These are phyloP conservation scores for Dendrocalamus latiflorus DNA, from an alignment of 202 grass and related monocot genomes.

Conservation along the genomic window DNA sequence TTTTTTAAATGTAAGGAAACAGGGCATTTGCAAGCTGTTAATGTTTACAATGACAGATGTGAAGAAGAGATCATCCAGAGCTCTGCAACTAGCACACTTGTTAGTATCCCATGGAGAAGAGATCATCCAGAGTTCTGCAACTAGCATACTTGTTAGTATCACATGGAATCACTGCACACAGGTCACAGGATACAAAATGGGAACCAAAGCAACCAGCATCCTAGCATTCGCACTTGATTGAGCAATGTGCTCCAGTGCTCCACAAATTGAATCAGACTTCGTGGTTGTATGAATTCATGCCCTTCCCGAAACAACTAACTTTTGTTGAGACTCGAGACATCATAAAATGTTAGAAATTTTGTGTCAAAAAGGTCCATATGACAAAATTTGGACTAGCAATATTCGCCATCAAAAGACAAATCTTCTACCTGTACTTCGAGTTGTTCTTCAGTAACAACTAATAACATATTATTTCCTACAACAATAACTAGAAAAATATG, in stretches of 20 bases:
- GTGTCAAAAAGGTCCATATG: not conserved
- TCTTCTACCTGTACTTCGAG: not conserved
- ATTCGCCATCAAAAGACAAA: not conserved
- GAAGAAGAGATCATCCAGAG: not conserved
- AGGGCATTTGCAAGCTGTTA: not conserved
- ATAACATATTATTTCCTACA: not conserved
- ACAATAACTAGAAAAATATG: not conserved
- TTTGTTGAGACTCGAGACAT: not conserved
- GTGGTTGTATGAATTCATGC: not conserved
- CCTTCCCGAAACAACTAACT: not conserved
- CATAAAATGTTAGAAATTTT: not conserved
- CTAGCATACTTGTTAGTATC: not conserved
- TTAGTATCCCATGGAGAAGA: no score
- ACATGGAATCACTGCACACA: not conserved
- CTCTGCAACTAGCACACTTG: no score
- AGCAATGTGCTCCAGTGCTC: not conserved
- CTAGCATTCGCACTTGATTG: not conserved
- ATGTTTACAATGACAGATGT: not conserved
- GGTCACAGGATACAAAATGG: not conserved
- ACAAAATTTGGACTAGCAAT: not conserved
- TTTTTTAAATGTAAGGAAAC: not conserved
- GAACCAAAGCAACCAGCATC: not conserved
- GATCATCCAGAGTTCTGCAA: no score
- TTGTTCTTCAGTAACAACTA: not conserved
- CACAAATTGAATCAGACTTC: slow-evolving; percentile 5